Evolutionary conservation across 148 eudicot genomes (phyloP).

Genomic region (Rhododendron vialii): DNA sequence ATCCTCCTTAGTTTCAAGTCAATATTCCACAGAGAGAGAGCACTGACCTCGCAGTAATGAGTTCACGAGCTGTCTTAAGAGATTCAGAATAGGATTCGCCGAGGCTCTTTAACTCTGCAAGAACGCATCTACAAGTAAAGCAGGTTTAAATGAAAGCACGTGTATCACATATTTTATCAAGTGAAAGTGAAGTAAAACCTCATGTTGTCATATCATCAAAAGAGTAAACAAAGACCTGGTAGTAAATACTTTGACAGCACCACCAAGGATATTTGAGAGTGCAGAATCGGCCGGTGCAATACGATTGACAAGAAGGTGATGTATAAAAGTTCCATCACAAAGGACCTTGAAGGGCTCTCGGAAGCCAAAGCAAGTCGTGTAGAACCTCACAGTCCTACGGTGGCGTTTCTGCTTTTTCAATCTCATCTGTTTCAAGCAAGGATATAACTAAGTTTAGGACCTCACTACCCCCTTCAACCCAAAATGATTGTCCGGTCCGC

Average conservation of each 20-base stretch:
- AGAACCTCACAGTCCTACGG: slow-evolving; percentile 57
- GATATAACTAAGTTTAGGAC: background rate
- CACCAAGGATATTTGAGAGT: slow-evolving; percentile 48
- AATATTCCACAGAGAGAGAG: background rate
- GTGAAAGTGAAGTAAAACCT: background rate
- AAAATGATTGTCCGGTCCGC: background rate
- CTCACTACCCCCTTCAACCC: background rate
- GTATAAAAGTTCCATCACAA: slow-evolving; percentile 88
- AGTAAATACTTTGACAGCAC: slow-evolving; percentile 67
- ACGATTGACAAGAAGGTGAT: slow-evolving; percentile 55
- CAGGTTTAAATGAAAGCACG: background rate
- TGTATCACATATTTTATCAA: background rate
- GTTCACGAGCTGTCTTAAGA: slow-evolving; percentile 47
- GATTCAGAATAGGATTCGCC: slow-evolving; percentile 52
- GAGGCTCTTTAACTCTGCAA: slow-evolving; percentile 69
- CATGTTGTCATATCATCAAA: background rate
- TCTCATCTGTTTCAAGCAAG: slow-evolving; percentile 43
- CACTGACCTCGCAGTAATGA: slow-evolving; percentile 63
- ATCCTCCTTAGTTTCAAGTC: background rate
- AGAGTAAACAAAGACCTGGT: slow-evolving; percentile 38
- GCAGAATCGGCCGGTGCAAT: slow-evolving; percentile 59
- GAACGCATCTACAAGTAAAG: slow-evolving; percentile 54
- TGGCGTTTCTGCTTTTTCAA: slow-evolving; percentile 81
- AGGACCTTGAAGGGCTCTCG: slow-evolving; percentile 84
- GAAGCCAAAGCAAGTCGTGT: slow-evolving; percentile 77